These are phyloP conservation scores for Teratosphaeria viscida DNA, from an alignment of 2,329 filamentous ascomycete species.

Conservation along the genomic window DNA sequence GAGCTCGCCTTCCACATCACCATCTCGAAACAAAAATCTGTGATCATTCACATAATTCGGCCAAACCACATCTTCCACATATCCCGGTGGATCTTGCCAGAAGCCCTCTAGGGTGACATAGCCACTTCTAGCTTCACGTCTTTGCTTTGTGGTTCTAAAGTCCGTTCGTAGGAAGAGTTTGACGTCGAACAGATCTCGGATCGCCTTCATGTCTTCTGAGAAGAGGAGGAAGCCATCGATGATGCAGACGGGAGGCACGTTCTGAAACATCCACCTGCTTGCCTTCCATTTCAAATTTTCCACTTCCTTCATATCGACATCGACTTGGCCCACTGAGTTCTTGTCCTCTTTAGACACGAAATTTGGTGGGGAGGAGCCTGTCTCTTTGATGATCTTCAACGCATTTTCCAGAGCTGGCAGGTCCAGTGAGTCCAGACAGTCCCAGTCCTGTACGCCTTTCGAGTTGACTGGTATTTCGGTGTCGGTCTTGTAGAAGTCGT, in stretches of 20 bases:
- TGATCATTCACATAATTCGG: constrained; percentile 82
- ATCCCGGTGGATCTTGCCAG: constrained; percentile 89
- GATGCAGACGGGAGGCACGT: constrained; percentile 48
- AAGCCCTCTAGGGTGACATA: constrained; percentile 79
- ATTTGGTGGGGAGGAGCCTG: constrained; percentile 51
- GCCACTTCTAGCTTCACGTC: constrained; percentile 58
- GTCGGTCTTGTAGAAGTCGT: constrained; percentile 89
- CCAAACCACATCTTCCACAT: constrained; percentile 92
- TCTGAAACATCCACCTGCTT: constrained; percentile 16
- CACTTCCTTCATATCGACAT: constrained; percentile 26
- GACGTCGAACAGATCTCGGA: constrained; percentile 57
- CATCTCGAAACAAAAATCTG: constrained; percentile 63
- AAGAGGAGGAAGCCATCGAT: constrained; percentile 87
- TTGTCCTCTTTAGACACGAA: constrained; percentile 48
- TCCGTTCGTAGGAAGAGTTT: constrained; percentile 68
- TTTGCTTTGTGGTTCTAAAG: constrained; percentile 50
- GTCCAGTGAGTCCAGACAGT: constrained; percentile 71
- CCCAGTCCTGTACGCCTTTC: constrained; percentile 69
- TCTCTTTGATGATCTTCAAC: constrained; percentile 57
- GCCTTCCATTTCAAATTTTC: constrained; percentile 22
- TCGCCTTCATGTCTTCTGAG: constrained; percentile 42
- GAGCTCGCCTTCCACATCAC: constrained; percentile 51
- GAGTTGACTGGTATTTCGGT: constrained; percentile 46
- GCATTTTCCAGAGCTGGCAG: constrained; percentile 57
- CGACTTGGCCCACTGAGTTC: constrained; percentile 38